phyloP scores from a whole-genome alignment of 2,329 filamentous ascomycete genomes.

The Coniella lustricola region DNA sequence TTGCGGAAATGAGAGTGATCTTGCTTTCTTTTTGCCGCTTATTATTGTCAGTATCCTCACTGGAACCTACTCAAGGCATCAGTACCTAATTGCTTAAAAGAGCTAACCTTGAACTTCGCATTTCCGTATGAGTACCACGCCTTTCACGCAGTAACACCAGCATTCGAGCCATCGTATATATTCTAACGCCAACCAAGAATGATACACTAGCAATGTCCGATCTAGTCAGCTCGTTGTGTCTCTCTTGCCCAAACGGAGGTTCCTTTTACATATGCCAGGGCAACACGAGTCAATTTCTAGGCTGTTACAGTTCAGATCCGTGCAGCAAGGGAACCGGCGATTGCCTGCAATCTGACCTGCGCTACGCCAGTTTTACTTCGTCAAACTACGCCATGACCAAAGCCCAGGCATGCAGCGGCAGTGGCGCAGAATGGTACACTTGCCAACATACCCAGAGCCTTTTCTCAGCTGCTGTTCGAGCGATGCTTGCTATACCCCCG shows the following conservation, averaged over 20 bases:
- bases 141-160: too few relatives aligned
- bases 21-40: too few relatives aligned
- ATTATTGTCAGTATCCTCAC: too few relatives aligned
- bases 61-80: too few relatives aligned
- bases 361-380: conserved; percentile 23
- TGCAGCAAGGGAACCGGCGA: conserved; percentile 24
- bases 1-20: too few relatives aligned
- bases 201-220: background rate
- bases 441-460: conserved; percentile 24
- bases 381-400: conserved; percentile 22
- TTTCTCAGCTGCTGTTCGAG: conserved; percentile 34
- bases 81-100: too few relatives aligned
- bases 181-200: background rate
- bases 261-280: conserved; percentile 30
- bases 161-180: too few relatives aligned
- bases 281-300: conserved; percentile 28
- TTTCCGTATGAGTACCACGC: too few relatives aligned
- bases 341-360: conserved; percentile 27
- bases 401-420: conserved; percentile 26
- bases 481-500: conserved; percentile 25
- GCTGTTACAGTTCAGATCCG: conserved; percentile 33
- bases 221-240: conserved; percentile 8
- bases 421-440: conserved; percentile 26
- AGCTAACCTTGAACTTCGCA: too few relatives aligned
- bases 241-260: conserved; percentile 24